Percentiles rank a stretch among this genome's conserved stretches.
Evolutionary conservation across 129 eudicot species (phyloP).

Genomic region (Helianthus tuberosus): DNA sequence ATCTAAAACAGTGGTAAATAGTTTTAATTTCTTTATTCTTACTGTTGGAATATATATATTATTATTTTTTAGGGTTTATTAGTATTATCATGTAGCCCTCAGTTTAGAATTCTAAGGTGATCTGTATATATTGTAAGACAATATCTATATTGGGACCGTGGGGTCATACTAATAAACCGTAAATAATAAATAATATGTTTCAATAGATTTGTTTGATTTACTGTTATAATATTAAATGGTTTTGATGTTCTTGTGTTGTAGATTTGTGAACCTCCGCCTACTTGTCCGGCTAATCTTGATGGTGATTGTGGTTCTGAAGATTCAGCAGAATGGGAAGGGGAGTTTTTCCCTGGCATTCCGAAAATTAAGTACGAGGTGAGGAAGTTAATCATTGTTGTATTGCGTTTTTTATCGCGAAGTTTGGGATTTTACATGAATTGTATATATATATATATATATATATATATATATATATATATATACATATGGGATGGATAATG

Average conservation of each 20-base stretch:
- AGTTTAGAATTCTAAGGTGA: too few relatives aligned
- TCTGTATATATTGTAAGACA: too few relatives aligned
- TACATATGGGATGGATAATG: too few relatives aligned
- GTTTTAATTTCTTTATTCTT: not conserved
- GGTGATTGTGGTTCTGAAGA: constrained; percentile 49
- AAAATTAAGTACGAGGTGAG: constrained; percentile 92
- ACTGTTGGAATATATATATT: too few relatives aligned
- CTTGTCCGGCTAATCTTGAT: constrained; percentile 81
- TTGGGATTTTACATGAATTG: not conserved
- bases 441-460: too few relatives aligned
- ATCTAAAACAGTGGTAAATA: constrained; percentile 56
- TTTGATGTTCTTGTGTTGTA: constrained; percentile 29
- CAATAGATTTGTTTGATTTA: not conserved
- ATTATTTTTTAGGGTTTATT: too few relatives aligned
- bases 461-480: too few relatives aligned
- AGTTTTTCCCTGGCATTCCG: constrained; percentile 94
- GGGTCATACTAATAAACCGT: too few relatives aligned
- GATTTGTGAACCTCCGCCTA: constrained; percentile 71
- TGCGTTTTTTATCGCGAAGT: not conserved
- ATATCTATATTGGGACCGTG: too few relatives aligned
- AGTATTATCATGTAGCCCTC: too few relatives aligned
- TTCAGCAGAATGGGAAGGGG: constrained; percentile 82
- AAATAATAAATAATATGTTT: not conserved
- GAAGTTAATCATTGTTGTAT: not conserved
- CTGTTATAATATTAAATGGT: not conserved